phyloP scores from a whole-genome alignment of 768 basidiomycete genomes.

The Hericium alpestre region DNA sequence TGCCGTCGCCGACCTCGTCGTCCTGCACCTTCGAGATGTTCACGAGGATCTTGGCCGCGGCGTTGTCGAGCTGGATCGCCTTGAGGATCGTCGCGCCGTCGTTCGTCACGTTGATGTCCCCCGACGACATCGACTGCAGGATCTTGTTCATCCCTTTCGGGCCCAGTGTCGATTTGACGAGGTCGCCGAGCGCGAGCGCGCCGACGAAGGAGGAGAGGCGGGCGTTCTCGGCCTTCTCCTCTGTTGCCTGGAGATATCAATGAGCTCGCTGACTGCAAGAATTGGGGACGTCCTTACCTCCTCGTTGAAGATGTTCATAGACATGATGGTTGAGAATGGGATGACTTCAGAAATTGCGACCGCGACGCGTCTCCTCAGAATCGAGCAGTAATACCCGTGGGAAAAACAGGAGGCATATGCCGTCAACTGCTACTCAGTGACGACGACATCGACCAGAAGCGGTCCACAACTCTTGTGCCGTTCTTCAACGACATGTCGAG shows the following conservation, averaged over 20 bases:
- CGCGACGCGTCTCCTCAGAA: too few species aligned
- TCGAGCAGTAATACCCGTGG: too few species aligned
- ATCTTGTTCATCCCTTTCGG: slow-evolving; percentile 99
- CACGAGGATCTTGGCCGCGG: slow-evolving; percentile 97
- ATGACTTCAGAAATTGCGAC: too few species aligned
- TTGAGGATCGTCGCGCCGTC: slow-evolving; percentile 98
- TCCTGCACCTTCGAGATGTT: slow-evolving; percentile 99
- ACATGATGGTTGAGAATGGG: slow-evolving; percentile 27
- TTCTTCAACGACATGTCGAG: too few species aligned
- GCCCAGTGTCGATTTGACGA: slow-evolving; percentile 96
- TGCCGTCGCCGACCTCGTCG: slow-evolving; percentile 96
- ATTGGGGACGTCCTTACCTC: slow-evolving; percentile 30
- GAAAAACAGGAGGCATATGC: too few species aligned
- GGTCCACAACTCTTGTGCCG: too few species aligned
- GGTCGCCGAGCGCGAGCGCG: slow-evolving; percentile 91
- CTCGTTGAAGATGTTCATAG: slow-evolving; percentile 61
- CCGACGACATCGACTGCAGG: slow-evolving; percentile 79
- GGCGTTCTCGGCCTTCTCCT: slow-evolving; percentile 97
- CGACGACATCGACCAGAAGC: too few species aligned
- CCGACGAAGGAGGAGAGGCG: slow-evolving; percentile 97
- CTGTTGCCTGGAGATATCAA: slow-evolving; percentile 47
- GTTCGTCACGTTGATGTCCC: slow-evolving; percentile 94
- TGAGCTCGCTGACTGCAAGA: not conserved
- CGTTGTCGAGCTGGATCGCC: slow-evolving; percentile 94
- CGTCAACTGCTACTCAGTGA: too few species aligned